Evolutionary conservation across 2,329 filamentous ascomycete genomes (phyloP), one percentile per base, ranked within the genome.

Genomic region (Trichoderma citrinoviride): DNA sequence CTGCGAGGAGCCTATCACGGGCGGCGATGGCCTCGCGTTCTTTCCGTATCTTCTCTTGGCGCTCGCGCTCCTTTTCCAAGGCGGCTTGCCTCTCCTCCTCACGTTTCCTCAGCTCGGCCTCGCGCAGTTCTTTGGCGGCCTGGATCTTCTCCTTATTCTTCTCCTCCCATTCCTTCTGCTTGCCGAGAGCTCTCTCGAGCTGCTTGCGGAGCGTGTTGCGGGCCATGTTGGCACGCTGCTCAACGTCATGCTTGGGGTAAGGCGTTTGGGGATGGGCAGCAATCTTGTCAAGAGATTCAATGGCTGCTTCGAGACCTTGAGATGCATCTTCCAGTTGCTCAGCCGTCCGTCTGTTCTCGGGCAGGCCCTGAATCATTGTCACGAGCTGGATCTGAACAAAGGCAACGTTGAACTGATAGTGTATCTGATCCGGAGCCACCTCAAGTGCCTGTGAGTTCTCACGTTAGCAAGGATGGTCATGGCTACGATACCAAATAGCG

Each of bases 341-440:
- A 3, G 94, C 82, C 0, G 90, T 91, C 57, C 93, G 88, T 73
- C 93, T 88, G 6, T 86, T 85, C 74, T 97, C 92, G 5, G 86
- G 82, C 61, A 97, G 81, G 41, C 81, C 83, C 76, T 92, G 89
- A 62, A 97, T 87, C 33, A 90, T 86, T 52, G 90, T 90, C 21
- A 94, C 94, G 62, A 98, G 88, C 76, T 97, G 93, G 68, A 97
- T 96, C 74, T 98, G 95, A 29, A 98, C 92, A 73, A 97, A 99
- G 0, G 95, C 95, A 29, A 99, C 91, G 73, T 99, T 99, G 84
- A 99, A 99, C 76, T 95, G 92, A 77, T 95, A 92, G 77, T 97
- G 92, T 33, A 93, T 84, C 71, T 96, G 92, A 5, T 95, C 90
- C 0, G 93, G 91, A 1, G 91, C 88, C 62, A 90, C 85, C 63